These are phyloP conservation scores for Digitaria exilis DNA, from an alignment of 202 grass and related monocot species.

Conservation along the genomic window DNA sequence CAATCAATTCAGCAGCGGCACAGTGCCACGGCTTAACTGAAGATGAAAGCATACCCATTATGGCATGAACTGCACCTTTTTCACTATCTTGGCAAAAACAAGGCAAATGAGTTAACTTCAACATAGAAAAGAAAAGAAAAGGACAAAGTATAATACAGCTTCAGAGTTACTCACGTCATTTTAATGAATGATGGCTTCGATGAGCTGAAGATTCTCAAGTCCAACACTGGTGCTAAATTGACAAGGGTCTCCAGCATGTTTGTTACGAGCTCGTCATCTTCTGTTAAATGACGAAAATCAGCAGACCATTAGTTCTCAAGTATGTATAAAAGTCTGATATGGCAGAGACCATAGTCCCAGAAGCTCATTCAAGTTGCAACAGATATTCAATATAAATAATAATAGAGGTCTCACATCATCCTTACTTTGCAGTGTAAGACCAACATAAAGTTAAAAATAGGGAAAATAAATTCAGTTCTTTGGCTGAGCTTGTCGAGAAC, in stretches of 20 bases:
- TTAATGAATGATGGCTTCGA: slow-evolving; percentile 88
- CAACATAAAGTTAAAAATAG: slow-evolving; percentile 27
- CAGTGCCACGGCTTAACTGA: slow-evolving; percentile 93
- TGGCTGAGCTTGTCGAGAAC: background rate
- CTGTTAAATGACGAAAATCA: slow-evolving; percentile 61
- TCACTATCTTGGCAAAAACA: slow-evolving; percentile 56
- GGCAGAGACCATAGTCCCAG: background rate
- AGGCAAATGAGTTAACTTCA: slow-evolving; percentile 11
- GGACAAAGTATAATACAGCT: background rate
- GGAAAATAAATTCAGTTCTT: slow-evolving; percentile 8
- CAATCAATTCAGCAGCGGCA: slow-evolving; percentile 96
- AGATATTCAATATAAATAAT: background rate
- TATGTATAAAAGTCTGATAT: background rate
- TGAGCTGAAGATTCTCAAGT: slow-evolving; percentile 95
- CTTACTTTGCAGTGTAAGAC: slow-evolving; percentile 9
- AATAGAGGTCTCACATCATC: background rate
- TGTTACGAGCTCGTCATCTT: slow-evolving; percentile 97
- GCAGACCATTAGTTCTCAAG: slow-evolving; percentile 28
- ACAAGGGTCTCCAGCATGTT: slow-evolving; percentile 98
- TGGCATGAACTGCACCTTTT: slow-evolving; percentile 87
- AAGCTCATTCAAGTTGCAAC: slow-evolving; percentile 8
- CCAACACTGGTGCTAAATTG: slow-evolving; percentile 96
- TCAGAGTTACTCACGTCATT: slow-evolving; percentile 71
- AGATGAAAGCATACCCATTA: slow-evolving; percentile 95
- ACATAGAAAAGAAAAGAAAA: slow-evolving; percentile 16